phyloP scores from a whole-genome alignment of 495 filamentous ascomycete genomes.

The Astrothelium macrocarpum region DNA sequence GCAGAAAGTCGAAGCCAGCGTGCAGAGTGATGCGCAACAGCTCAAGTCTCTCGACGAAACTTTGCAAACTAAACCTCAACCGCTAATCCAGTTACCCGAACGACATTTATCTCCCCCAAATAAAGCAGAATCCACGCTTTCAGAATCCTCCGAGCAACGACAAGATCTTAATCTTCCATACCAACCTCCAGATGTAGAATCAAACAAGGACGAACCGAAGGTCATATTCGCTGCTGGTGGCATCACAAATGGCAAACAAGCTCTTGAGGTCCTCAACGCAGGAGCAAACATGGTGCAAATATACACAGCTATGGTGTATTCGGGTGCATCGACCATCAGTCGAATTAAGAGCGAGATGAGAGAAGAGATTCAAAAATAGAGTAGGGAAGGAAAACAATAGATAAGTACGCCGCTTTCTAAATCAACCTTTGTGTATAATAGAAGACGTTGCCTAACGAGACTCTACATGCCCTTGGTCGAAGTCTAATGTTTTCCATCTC shows the following conservation, averaged over 20 bases:
- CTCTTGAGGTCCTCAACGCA: conserved; percentile 64
- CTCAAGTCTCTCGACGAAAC: conserved; percentile 12
- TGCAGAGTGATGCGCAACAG: conserved; percentile 10
- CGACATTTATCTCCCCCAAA: not conserved
- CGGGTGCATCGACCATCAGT: conserved; percentile 74
- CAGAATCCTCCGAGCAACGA: not conserved
- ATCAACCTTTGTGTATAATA: not conserved
- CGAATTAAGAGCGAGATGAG: conserved; percentile 81
- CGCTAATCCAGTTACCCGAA: not conserved
- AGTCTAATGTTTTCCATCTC: too few species aligned
- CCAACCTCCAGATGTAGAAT: not conserved
- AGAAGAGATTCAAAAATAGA: conserved; percentile 37
- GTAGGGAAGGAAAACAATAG: conserved; percentile 11
- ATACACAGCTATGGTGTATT: conserved; percentile 68
- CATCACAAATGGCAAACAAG: conserved; percentile 76
- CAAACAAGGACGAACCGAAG: conserved; percentile 42
- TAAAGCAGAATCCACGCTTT: not conserved
- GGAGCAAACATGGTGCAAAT: conserved; percentile 84
- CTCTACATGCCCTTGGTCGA: too few species aligned
- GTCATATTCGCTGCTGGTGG: conserved; percentile 88
- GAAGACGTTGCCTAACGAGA: too few species aligned
- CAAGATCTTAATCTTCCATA: conserved; percentile 4
- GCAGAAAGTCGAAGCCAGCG: conserved; percentile 12
- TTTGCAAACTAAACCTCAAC: not conserved
- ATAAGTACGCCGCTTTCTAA: not conserved